Conservation (phyloP, 1,284 basidiomycete genomes). For the Wallemia mellicola region DNA sequence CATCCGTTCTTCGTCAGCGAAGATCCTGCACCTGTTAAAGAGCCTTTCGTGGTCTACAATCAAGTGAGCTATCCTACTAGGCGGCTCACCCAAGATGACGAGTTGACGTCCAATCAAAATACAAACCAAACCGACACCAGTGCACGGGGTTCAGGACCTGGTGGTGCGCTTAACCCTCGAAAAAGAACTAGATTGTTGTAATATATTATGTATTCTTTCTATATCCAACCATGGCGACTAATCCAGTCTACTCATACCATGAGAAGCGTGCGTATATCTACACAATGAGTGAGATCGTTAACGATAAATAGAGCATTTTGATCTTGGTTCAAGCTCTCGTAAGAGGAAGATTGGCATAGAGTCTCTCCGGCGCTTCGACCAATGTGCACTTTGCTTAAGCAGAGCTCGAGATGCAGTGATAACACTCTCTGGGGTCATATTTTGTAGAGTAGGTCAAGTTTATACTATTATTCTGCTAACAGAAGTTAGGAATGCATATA, state of each 20-base stretch:
- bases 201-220: neutral
- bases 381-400: neutral
- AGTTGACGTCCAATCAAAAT: too few relatives aligned
- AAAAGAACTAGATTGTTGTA: neutral
- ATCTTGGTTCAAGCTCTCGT: neutral
- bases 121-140: too few relatives aligned
- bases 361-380: neutral
- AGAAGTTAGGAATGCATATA: slow-evolving; percentile 1
- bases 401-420: neutral
- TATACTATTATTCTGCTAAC: too few relatives aligned
- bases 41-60: neutral
- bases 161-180: neutral
- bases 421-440: neutral
- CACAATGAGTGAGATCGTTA: too few relatives aligned
- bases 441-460: too few relatives aligned
- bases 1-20: neutral
- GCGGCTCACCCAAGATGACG: neutral
- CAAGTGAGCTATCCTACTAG: neutral
- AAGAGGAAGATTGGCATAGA: neutral
- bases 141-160: too few relatives aligned
- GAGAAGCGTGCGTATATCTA: too few relatives aligned
- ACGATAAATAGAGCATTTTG: too few relatives aligned
- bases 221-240: neutral
- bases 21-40: neutral
- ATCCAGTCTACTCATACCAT: neutral